Evolutionary conservation across 768 basidiomycete species (phyloP), one percentile per base, ranked within the genome.

Genomic region (Mrakia gelida): DNA sequence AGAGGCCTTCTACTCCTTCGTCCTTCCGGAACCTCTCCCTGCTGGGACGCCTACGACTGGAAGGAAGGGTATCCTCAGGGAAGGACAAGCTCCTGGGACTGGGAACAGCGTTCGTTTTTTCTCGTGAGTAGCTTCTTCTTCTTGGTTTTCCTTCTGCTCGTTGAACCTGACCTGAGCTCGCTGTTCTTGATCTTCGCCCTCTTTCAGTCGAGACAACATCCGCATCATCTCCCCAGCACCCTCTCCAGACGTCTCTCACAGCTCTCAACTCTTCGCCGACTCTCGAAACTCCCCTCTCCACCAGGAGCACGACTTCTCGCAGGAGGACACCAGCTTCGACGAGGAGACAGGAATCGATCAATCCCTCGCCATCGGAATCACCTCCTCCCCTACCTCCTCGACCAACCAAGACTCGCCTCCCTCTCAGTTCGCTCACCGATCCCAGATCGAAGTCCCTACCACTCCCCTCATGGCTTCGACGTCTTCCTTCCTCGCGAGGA

Each of bases 101-200:
- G 91, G 91, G n/a, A 89, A 90, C 82, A 92, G 89, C 79, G 91
- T 92, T 61, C 89, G 91, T 9, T 92, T 92, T 85, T 91, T 92
- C 83, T 89, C 91, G 38, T 87, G 89, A 38, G 89, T 91, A 89
- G 18, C 52, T 32, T n/a, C 1, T 28, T 23, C 16, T 63, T n/a
- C 21, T 49, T 45, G 3, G 8, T 32, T 21, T 3, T 28, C 8
- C 32, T 43, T 30, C 23, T 0, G 16, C 15, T n/a, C 34, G 23
- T 10, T 28, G 43, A 43, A 10, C 15, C n/a, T 9, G 18, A n/a
- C 26, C 45, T 34, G 30, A 65, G 28, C 6, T 13, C 23, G 0
- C 15, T 26, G 41, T 3, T 30, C 59, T 1, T 11, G 2, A 18
- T 16, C 28, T 11, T 32, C 32, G 0, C 30, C 43, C 65, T 13